Evolutionary conservation across 2,329 filamentous ascomycete genomes (phyloP), one percentile per base, ranked within the genome.

Genomic region (Pseudogymnoascus sp.): DNA sequence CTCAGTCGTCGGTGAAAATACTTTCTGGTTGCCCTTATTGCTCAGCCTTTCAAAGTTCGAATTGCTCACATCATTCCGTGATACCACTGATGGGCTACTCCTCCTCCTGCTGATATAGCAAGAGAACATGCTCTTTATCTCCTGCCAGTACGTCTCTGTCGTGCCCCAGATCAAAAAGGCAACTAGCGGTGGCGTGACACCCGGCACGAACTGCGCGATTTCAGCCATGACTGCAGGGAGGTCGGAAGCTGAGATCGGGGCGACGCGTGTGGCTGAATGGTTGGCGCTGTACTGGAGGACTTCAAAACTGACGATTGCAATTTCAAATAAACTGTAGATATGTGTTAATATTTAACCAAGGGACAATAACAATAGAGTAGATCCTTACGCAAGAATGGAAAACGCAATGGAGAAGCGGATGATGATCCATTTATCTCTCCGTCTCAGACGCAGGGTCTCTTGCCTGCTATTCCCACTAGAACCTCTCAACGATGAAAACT

Each of bases 391-490:
- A 33, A 56, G 46, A 28, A 64, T 14, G 7, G 50, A 26, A 53
- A 64, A 62, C 4, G 62, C 62, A 12, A 64, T 56, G 3, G 59
- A 56, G 46, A 64, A 64, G 33, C 62, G 62, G 26, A 62, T 64
- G 11, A 64, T 37, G n/a, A 64, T 62, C 28, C 59, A 62, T n/a
- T 61, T 43, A 38, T 64, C 62, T 24, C 50, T 46, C 33, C 46
- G 46, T 31, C 46, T 56, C 4, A 56, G n/a, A 14, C 46, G 46
- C 26, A 33, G 7, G 6, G 26, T 19, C 5, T 56, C 46, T 12
- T 56, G 26, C 22, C 46, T 56, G 46, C 46, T 56, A 33, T 56
- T 56, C 8, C 46, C 46, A 12, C 46, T 56, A 7, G 46, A 56
- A 19, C 46, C 46, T 33, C 46, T 56, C 19, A 56, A 12, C 19